Conservation (phyloP, 1,284 basidiomycete species). For the Sphagnurus paluster region DNA sequence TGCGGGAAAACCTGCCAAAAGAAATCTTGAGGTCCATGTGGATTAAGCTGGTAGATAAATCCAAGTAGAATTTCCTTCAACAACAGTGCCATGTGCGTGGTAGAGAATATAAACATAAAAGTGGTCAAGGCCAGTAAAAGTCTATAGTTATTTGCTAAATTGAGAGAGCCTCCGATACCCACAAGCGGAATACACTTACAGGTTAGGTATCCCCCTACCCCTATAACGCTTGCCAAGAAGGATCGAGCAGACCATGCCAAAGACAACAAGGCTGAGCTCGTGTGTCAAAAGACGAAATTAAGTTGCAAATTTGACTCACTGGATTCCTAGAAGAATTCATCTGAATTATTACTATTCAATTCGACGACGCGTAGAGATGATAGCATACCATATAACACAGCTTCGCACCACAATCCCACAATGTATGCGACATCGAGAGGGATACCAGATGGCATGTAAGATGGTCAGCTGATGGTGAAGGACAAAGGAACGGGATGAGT, state of each 20-base stretch:
- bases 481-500: no score
- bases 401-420: conserved; percentile 26
- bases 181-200: conserved; percentile 5
- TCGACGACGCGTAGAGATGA: not conserved
- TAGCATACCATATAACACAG: conserved; percentile 24
- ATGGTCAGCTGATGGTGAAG: not conserved
- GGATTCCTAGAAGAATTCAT: conserved; percentile 19
- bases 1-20: conserved; percentile 23
- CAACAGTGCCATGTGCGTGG: conserved; percentile 22
- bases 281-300: not conserved
- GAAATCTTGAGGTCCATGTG: conserved; percentile 17
- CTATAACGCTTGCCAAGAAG: conserved; percentile 18
- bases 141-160: conserved; percentile 2
- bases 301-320: conserved; percentile 16
- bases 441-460: conserved; percentile 22
- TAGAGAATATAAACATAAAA: conserved; percentile 26
- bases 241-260: conserved; percentile 22
- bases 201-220: conserved; percentile 18
- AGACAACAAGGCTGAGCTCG: conserved; percentile 20
- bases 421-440: conserved; percentile 27
- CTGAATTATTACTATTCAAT: no score
- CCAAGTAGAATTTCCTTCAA: conserved; percentile 23
- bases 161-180: not conserved
- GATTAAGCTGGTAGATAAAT: conserved; percentile 20
- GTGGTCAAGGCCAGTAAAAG: conserved; percentile 21